A percentile compares a stretch with the other conserved stretches of the same genome.
phyloP scores from a whole-genome alignment of 495 filamentous ascomycete species.

The Darksidea phi region DNA sequence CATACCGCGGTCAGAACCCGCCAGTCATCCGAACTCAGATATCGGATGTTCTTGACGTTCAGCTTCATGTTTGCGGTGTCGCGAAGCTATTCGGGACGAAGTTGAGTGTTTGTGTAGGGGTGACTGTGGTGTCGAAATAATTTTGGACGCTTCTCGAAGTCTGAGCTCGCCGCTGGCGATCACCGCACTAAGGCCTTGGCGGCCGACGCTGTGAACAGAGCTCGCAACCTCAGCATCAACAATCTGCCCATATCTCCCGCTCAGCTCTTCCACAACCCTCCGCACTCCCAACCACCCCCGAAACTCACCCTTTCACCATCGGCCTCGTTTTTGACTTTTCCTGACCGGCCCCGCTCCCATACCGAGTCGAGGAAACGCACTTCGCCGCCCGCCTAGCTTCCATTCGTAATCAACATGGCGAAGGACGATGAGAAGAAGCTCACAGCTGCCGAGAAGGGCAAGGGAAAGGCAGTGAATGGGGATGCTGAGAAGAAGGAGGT shows the following conservation, averaged over 20 bases:
- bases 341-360: background rate
- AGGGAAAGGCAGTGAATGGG: constrained; percentile 61
- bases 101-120: constrained; percentile 1
- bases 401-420: constrained; percentile 63
- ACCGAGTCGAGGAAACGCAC: background rate
- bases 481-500: constrained; percentile 65
- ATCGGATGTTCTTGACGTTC: constrained; percentile 85
- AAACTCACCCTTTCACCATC: background rate
- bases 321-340: background rate
- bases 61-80: constrained; percentile 70
- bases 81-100: background rate
- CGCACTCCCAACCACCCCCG: background rate
- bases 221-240: constrained; percentile 5
- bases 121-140: background rate
- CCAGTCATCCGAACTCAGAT: constrained; percentile 92
- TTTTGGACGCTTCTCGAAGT: constrained; percentile 23
- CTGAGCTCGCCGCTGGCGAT: constrained; percentile 2
- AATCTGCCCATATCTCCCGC: constrained; percentile 2
- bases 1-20: constrained; percentile 86
- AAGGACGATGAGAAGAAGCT: constrained; percentile 79
- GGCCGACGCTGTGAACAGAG: background rate
- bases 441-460: constrained; percentile 87
- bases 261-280: background rate
- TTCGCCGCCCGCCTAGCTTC: constrained; percentile 32
- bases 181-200: constrained; percentile 8